These are phyloP conservation scores for Cystobasidium sp. DNA, from an alignment of 1,284 basidiomycete genomes.

Conservation along the genomic window DNA sequence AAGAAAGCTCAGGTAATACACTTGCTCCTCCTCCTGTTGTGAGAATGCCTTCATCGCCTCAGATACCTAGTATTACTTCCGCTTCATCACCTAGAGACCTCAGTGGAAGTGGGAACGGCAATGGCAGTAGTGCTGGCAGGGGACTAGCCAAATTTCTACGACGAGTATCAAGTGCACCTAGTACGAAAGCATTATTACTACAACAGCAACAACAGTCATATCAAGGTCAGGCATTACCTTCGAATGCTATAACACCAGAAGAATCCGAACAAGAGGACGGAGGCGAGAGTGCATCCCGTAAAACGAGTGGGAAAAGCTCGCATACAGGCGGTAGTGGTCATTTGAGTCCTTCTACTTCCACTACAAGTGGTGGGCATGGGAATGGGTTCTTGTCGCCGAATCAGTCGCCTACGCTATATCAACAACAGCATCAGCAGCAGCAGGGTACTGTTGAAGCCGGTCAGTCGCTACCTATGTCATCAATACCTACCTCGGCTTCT, in stretches of 20 bases:
- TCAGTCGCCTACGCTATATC: slow-evolving; percentile 48
- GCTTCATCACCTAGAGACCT: background rate
- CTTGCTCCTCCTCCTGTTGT: slow-evolving; percentile 27
- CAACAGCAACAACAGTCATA: slow-evolving; percentile 17
- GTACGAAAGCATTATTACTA: slow-evolving; percentile 84
- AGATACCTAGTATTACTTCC: background rate
- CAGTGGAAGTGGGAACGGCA: background rate
- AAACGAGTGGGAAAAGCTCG: too few species aligned
- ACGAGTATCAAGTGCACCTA: slow-evolving; percentile 93
- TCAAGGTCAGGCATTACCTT: slow-evolving; percentile 44
- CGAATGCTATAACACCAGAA: background rate
- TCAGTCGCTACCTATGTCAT: slow-evolving; percentile 9
- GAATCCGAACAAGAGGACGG: background rate
- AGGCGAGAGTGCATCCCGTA: too few species aligned
- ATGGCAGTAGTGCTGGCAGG: background rate
- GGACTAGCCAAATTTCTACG: slow-evolving; percentile 69
- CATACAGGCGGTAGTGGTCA: too few species aligned
- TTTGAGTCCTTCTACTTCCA: slow-evolving; percentile 54
- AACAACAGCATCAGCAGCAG: slow-evolving; percentile 41
- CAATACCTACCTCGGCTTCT: slow-evolving; percentile 1
- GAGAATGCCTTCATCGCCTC: slow-evolving; percentile 19
- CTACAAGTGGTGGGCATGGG: slow-evolving; percentile 69
- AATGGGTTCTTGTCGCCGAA: slow-evolving; percentile 70
- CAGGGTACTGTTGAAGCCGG: slow-evolving; percentile 45
- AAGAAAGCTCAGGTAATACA: slow-evolving; percentile 19